phyloP scores from a whole-genome alignment of 352 stramenopile genomes.

The Phytophthora multivora region DNA sequence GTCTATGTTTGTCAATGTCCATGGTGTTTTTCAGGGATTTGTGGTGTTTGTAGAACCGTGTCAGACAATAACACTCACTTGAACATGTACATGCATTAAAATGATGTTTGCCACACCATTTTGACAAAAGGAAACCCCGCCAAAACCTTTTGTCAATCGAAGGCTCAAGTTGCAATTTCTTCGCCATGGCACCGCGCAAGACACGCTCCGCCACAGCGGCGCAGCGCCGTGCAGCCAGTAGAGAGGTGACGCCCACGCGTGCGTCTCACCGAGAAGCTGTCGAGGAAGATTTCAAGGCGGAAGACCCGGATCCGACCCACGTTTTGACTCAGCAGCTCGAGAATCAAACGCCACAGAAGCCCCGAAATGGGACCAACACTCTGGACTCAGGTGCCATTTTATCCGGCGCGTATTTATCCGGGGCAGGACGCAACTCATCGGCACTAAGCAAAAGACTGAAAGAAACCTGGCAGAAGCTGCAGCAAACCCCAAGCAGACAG shows the following conservation, averaged over 20 bases:
- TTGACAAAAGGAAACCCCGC: constrained; percentile 3
- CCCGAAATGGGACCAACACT: background rate
- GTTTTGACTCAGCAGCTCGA: constrained; percentile 6
- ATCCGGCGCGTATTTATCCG: constrained; percentile 21
- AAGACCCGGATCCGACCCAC: constrained; percentile 26
- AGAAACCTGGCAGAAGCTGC: constrained; percentile 52
- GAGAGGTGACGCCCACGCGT: background rate
- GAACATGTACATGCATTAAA: too few relatives aligned
- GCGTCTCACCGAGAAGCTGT: background rate
- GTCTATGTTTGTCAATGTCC: background rate
- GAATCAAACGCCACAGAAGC: constrained; percentile 14
- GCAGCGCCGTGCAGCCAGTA: background rate
- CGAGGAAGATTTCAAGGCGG: constrained; percentile 23
- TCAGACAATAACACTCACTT: too few relatives aligned
- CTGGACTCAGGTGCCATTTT: constrained; percentile 7
- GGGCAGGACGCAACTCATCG: constrained; percentile 21
- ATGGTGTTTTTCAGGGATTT: background rate
- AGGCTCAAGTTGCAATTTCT: constrained; percentile 1
- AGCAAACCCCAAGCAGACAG: constrained; percentile 43
- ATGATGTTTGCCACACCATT: constrained; percentile 3
- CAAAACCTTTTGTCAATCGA: constrained; percentile 4
- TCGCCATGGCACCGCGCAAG: constrained; percentile 26
- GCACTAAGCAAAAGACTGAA: constrained; percentile 59
- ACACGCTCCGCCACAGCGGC: constrained; percentile 9
- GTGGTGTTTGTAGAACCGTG: background rate